Percentiles rank a stretch among this genome's conserved stretches.
These are phyloP conservation scores for Russula foetens DNA, from an alignment of 768 basidiomycete genomes.

Conservation along the genomic window DNA sequence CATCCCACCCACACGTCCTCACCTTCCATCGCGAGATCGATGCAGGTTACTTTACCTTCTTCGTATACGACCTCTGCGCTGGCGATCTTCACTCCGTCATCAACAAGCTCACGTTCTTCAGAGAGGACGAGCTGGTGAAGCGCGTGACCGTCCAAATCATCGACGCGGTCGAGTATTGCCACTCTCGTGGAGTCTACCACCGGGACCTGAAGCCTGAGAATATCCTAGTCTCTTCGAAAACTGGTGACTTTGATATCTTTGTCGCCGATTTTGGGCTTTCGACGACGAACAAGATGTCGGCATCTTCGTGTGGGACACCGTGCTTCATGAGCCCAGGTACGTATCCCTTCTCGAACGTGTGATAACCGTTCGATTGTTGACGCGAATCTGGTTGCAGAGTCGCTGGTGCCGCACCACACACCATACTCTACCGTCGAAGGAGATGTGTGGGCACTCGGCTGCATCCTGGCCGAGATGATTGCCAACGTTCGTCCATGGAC, in stretches of 20 bases:
- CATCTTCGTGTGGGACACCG: constrained; percentile 5
- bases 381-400: background rate
- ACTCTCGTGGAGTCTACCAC: constrained; percentile 10
- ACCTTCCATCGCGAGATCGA: constrained; percentile 83
- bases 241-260: constrained; percentile 1
- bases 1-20: constrained; percentile 72
- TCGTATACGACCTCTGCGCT: constrained; percentile 15
- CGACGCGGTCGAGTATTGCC: constrained; percentile 10
- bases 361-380: background rate
- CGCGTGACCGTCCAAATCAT: constrained; percentile 9
- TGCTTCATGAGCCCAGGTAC: constrained; percentile 15
- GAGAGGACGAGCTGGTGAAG: constrained; percentile 9
- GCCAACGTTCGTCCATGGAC: background rate
- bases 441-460: constrained; percentile 14
- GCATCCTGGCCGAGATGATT: constrained; percentile 14
- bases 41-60: constrained; percentile 52
- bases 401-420: background rate
- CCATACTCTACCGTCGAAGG: constrained; percentile 2
- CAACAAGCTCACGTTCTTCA: constrained; percentile 2
- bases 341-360: background rate
- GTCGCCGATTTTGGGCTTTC: constrained; percentile 13
- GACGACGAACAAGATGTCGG: background rate
- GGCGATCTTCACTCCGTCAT: constrained; percentile 10
- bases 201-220: constrained; percentile 12
- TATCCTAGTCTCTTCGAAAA: background rate